phyloP scores from a whole-genome alignment of 2,329 filamentous ascomycete genomes.

The Elsinoe ampelina region DNA sequence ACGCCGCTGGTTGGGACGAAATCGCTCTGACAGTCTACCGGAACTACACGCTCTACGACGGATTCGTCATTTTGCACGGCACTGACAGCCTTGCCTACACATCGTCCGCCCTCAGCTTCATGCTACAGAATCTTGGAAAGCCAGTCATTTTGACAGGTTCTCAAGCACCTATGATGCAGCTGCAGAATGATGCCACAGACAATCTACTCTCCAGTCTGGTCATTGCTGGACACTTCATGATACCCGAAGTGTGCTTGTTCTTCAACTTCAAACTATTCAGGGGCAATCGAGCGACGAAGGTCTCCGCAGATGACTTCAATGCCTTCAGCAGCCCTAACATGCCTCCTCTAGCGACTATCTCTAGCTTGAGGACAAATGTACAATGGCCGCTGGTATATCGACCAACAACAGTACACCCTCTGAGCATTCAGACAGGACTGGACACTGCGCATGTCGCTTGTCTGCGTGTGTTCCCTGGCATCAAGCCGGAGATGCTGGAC shows the following conservation, averaged over 20 bases:
- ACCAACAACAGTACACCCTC: constrained; percentile 63
- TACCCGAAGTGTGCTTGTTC: constrained; percentile 87
- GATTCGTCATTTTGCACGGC: constrained; percentile 83
- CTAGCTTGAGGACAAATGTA: constrained; percentile 69
- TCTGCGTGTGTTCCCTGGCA: constrained; percentile 82
- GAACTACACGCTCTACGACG: constrained; percentile 84
- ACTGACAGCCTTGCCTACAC: constrained; percentile 85
- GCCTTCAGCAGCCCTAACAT: constrained; percentile 86
- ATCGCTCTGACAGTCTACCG: constrained; percentile 70
- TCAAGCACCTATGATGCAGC: constrained; percentile 72
- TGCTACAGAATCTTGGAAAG: constrained; percentile 84
- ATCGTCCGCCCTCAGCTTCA: constrained; percentile 82
- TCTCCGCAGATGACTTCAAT: constrained; percentile 75
- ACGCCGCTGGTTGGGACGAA: constrained; percentile 74
- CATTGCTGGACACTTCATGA: constrained; percentile 83
- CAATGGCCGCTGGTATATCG: constrained; percentile 70
- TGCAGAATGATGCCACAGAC: constrained; percentile 85
- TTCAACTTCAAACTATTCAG: constrained; percentile 88
- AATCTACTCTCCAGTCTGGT: constrained; percentile 83
- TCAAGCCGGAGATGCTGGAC: constrained; percentile 88
- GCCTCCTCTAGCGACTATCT: constrained; percentile 70
- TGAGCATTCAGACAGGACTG: constrained; percentile 63
- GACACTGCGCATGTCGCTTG: constrained; percentile 86
- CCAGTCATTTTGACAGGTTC: constrained; percentile 71
- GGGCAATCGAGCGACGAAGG: constrained; percentile 79